Conservation (phyloP, 306 rosid species). For the Vigna angularis region DNA sequence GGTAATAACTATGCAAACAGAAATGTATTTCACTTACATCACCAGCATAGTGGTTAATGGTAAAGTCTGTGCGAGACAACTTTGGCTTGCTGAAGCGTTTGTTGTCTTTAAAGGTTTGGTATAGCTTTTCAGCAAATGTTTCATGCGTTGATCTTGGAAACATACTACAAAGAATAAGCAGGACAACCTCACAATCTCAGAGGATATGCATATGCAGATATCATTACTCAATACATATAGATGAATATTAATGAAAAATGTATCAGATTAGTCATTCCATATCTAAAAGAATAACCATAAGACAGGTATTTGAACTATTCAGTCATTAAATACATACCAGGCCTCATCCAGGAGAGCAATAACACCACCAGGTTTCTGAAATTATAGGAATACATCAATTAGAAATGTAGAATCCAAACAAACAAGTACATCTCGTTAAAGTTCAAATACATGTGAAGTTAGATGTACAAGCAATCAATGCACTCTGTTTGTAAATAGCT, state of each 20-base stretch:
- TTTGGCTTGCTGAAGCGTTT: constrained; percentile 98
- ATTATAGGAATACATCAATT: constrained; percentile 47
- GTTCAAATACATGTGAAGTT: constrained; percentile 11
- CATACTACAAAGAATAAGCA: constrained; percentile 77
- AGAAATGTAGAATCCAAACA: constrained; percentile 41
- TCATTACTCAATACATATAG: not conserved
- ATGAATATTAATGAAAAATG: constrained; percentile 12
- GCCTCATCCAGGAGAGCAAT: constrained; percentile 98
- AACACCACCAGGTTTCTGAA: constrained; percentile 97
- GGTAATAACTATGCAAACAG: constrained; percentile 7
- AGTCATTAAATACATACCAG: constrained; percentile 66
- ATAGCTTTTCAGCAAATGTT: constrained; percentile 88
- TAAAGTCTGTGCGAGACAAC: constrained; percentile 84
- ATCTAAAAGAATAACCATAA: constrained; percentile 25
- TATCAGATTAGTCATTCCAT: constrained; percentile 11
- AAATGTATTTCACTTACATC: constrained; percentile 70
- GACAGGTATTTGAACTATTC: constrained; percentile 12
- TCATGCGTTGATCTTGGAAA: constrained; percentile 97
- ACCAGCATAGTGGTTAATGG: constrained; percentile 92
- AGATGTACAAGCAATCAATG: constrained; percentile 9
- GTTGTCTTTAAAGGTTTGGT: constrained; percentile 85
- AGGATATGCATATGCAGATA: constrained; percentile 20
- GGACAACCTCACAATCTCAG: constrained; percentile 50
- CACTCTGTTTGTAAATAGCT: not conserved
- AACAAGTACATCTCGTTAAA: not conserved